A percentile compares a stretch with the other conserved stretches of the same genome.
Evolutionary conservation across 495 filamentous ascomycete genomes (phyloP).

Genomic region (Penicillium psychrofluorescens): DNA sequence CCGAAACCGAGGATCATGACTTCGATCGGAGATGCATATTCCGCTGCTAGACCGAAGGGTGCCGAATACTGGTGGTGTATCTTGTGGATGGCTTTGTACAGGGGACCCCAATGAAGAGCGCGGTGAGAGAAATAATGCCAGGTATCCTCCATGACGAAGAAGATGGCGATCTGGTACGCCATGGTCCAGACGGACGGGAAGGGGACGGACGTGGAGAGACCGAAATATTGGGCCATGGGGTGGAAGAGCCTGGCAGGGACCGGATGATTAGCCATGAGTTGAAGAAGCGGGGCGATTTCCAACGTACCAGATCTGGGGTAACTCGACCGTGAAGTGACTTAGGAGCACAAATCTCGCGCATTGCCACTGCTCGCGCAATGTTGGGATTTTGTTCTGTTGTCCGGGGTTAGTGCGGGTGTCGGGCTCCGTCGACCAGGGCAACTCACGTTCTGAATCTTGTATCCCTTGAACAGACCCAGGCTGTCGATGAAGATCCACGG

Average conservation of each 20-base stretch:
- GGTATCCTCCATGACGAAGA: constrained; percentile 93
- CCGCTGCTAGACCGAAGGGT: constrained; percentile 90
- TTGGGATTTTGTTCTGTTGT: constrained; percentile 77
- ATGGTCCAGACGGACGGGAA: constrained; percentile 83
- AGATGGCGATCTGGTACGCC: constrained; percentile 83
- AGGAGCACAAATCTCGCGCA: constrained; percentile 88
- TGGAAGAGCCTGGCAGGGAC: constrained; percentile 68
- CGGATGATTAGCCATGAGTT: background rate
- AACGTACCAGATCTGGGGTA: constrained; percentile 88
- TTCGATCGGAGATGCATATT: constrained; percentile 97
- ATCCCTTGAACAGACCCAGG: constrained; percentile 79
- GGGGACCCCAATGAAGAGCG: constrained; percentile 86
- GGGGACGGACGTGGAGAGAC: constrained; percentile 79
- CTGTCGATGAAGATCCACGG: constrained; percentile 92
- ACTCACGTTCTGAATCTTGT: constrained; percentile 86
- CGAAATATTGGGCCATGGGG: constrained; percentile 91
- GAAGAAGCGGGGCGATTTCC: background rate
- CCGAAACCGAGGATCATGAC: constrained; percentile 96
- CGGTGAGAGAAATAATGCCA: constrained; percentile 99
- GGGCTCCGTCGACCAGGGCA: too few species aligned
- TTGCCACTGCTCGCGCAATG: constrained; percentile 82
- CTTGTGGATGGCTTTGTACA: constrained; percentile 95
- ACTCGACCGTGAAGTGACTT: constrained; percentile 91
- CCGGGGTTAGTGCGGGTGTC: background rate
- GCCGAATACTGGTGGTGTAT: constrained; percentile 98